A percentile compares a stretch with the other conserved stretches of the same genome.
phyloP scores from a whole-genome alignment of 2,329 filamentous ascomycete species.

The Annulohypoxylon truncatum region DNA sequence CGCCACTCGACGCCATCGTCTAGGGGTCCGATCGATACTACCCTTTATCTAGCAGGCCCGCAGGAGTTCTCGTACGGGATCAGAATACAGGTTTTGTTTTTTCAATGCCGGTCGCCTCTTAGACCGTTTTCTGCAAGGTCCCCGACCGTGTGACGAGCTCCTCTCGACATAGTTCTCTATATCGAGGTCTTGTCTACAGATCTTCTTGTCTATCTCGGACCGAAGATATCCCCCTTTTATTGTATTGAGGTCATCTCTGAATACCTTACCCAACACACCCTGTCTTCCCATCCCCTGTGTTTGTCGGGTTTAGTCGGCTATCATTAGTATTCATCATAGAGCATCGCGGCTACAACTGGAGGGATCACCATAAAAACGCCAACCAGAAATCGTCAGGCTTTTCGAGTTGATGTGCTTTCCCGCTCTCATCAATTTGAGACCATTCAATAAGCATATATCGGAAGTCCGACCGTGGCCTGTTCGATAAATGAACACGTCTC shows the following conservation, averaged over 20 bases:
- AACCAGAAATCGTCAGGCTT: constrained; percentile 22
- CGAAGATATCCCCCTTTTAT: constrained; percentile 13
- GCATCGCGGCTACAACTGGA: constrained; percentile 10
- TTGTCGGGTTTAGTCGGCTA: constrained; percentile 9
- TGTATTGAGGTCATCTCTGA: constrained; percentile 3
- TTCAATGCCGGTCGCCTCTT: constrained; percentile 39
- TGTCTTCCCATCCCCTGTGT: constrained; percentile 21
- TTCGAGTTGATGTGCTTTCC: constrained; percentile 36
- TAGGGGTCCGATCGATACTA: constrained; percentile 26
- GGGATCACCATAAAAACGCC: constrained; percentile 13
- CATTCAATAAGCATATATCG: constrained; percentile 26
- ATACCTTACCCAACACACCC: constrained; percentile 15
- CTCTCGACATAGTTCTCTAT: constrained; percentile 12
- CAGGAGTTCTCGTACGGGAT: constrained; percentile 34
- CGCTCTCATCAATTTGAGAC: constrained; percentile 40
- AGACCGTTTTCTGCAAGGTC: constrained; percentile 43
- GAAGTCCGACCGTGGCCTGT: constrained; percentile 35
- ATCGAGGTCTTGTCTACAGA: neutral
- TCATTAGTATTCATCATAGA: constrained; percentile 12
- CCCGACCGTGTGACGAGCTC: constrained; percentile 37
- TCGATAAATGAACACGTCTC: constrained; percentile 20
- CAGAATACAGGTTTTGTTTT: constrained; percentile 30
- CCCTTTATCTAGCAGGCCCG: constrained; percentile 34
- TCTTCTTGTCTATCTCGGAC: constrained; percentile 25
- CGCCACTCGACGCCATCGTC: constrained; percentile 21